A percentile compares a stretch with the other conserved stretches of the same genome.
Evolutionary conservation across 768 basidiomycete genomes (phyloP).

Genomic region (Leccinum subgranulosum): DNA sequence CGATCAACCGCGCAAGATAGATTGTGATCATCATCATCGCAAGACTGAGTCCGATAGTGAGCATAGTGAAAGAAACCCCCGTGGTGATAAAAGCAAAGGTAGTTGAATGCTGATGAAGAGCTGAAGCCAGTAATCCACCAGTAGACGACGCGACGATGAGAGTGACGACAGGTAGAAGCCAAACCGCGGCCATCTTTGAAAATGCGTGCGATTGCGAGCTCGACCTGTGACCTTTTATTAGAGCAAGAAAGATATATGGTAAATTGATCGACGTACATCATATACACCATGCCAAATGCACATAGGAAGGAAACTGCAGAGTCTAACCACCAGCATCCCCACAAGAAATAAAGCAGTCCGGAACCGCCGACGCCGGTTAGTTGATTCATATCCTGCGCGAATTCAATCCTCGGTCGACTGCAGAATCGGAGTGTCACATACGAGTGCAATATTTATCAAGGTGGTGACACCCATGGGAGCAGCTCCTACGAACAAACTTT

Average conservation of each 20-base stretch:
- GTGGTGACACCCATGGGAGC: conserved; percentile 46
- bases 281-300: conserved; percentile 48
- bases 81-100: conserved; percentile 42
- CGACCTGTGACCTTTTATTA: conserved; percentile 36
- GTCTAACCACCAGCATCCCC: conserved; percentile 55
- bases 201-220: conserved; percentile 40
- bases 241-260: neutral
- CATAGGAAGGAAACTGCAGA: conserved; percentile 37
- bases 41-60: conserved; percentile 44
- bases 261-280: conserved; percentile 35
- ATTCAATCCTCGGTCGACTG: neutral
- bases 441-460: conserved; percentile 39
- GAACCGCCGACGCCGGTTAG: conserved; percentile 36
- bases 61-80: conserved; percentile 41
- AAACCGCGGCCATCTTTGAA: conserved; percentile 40
- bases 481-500: conserved; percentile 44
- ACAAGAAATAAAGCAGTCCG: conserved; percentile 38
- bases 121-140: conserved; percentile 42
- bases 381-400: conserved; percentile 30
- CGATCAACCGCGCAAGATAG: conserved; percentile 44
- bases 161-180: conserved; percentile 52
- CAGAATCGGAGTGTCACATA: conserved; percentile 17
- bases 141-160: conserved; percentile 52
- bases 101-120: conserved; percentile 35
- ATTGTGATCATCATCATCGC: conserved; percentile 48